Base-by-base conservation (phyloP, 768 basidiomycete genomes). In the Lactarius vividus region DNA sequence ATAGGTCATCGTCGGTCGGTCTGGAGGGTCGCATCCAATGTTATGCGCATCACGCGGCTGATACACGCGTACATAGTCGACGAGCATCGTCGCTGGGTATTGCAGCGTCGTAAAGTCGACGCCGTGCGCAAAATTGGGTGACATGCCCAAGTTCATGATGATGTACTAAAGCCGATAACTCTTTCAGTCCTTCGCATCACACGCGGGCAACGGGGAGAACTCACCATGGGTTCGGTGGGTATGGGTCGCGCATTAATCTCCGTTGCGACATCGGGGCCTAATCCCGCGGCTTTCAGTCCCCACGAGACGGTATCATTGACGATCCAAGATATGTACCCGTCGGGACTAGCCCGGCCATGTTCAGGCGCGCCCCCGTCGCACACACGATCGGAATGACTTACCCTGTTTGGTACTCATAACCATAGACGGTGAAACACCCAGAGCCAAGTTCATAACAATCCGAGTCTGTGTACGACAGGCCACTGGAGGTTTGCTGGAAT, bases 51-150 rank as follows among this genome's bases (percentile, higher is more conserved):
- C 75, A 72, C 82, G 79, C 3, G 85, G 85, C 74, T 97, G 96
- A 76, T 97, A 98, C 9, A 98, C 91, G 28, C 96, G 85, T 62
- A 98, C 85, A 78, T 89, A 97, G 74, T 97, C 93, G 49, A 96
- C 80, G 57, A 78, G 80, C 91, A 97, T 88, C 74, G 79, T 74
- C 63, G 77, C 73, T 9, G 94, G 94, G 78, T 92, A 94, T 20
- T 77, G 78, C 26, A 96, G 78, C 65, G 88, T 80, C 20, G 82
- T 76, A 58, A 92, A 80, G 77, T 97, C 88, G 59, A 95, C 85
- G 4, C 75, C 57, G 42, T 66, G 70, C 13, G 87, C 88, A 71
- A 97, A 97, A 75, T 89, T 91, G 61, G 79, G 77, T 4, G 92
- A 94, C 76, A 96, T 87, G 61, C 93, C 95, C 72, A 95, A 78